These are phyloP conservation scores for Ceratocystis smalleyi DNA, from an alignment of 2,329 filamentous ascomycete genomes.

Conservation along the genomic window DNA sequence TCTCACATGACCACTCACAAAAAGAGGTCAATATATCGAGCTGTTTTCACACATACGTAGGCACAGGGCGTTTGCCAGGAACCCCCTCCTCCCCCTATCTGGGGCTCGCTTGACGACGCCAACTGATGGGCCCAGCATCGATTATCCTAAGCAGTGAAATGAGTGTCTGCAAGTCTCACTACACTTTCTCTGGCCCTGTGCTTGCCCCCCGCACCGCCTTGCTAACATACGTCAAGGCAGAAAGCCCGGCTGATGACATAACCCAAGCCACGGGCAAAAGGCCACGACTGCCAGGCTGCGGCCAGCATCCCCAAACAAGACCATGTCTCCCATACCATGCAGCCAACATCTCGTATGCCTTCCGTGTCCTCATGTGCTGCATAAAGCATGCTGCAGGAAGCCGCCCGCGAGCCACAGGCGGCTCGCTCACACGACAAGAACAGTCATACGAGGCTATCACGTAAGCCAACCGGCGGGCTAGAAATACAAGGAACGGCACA, in stretches of 20 bases:
- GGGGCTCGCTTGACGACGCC: too few species aligned
- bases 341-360: background rate
- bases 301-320: background rate
- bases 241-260: constrained; percentile 3
- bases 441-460: background rate
- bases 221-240: background rate
- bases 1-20: too few species aligned
- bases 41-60: too few species aligned
- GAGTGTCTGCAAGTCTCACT: too few species aligned
- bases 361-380: background rate
- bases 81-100: too few species aligned
- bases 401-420: background rate
- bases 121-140: too few species aligned
- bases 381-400: background rate
- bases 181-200: too few species aligned
- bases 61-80: too few species aligned
- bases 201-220: too few species aligned
- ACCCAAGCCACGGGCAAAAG: background rate
- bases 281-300: background rate
- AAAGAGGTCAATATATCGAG: too few species aligned
- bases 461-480: background rate
- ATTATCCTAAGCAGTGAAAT: too few species aligned
- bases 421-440: background rate
- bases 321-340: background rate
- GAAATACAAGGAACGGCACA: background rate